Percentiles rank a stretch among this genome's conserved stretches.
These are phyloP conservation scores for Russula compacta DNA, from an alignment of 768 basidiomycete species.

Conservation along the genomic window DNA sequence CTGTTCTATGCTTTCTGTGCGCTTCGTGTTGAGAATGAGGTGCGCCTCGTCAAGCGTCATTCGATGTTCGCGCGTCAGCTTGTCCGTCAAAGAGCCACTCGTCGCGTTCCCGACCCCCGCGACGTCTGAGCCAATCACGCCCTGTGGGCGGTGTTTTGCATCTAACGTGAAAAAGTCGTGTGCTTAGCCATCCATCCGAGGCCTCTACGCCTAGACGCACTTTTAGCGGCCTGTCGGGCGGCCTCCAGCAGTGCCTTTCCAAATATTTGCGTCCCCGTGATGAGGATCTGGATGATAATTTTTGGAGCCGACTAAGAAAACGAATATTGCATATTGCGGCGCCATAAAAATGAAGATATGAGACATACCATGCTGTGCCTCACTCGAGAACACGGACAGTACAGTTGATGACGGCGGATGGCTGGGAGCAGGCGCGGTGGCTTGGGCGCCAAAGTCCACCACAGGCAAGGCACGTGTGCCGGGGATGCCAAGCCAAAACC, in stretches of 20 bases:
- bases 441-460: background rate
- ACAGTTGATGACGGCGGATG: background rate
- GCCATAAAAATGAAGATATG: background rate
- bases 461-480: background rate
- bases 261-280: slow-evolving; percentile 71
- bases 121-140: slow-evolving; percentile 54
- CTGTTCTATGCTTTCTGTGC: slow-evolving; percentile 56
- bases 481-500: too few relatives aligned
- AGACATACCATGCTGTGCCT: slow-evolving; percentile 8
- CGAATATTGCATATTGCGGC: background rate
- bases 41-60: slow-evolving; percentile 96
- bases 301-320: slow-evolving; percentile 62
- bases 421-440: background rate
- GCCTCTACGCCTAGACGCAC: slow-evolving; percentile 37
- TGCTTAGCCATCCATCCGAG: background rate
- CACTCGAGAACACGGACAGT: background rate
- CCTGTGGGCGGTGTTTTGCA: slow-evolving; percentile 73
- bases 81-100: slow-evolving; percentile 69
- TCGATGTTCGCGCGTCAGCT: slow-evolving; percentile 71
- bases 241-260: slow-evolving; percentile 91
- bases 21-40: slow-evolving; percentile 82
- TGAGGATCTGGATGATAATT: slow-evolving; percentile 67
- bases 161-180: slow-evolving; percentile 38
- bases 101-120: slow-evolving; percentile 68
- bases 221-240: slow-evolving; percentile 85